Base-by-base conservation (phyloP, 805 yeast species). In the Lipomyces sp. region DNA sequence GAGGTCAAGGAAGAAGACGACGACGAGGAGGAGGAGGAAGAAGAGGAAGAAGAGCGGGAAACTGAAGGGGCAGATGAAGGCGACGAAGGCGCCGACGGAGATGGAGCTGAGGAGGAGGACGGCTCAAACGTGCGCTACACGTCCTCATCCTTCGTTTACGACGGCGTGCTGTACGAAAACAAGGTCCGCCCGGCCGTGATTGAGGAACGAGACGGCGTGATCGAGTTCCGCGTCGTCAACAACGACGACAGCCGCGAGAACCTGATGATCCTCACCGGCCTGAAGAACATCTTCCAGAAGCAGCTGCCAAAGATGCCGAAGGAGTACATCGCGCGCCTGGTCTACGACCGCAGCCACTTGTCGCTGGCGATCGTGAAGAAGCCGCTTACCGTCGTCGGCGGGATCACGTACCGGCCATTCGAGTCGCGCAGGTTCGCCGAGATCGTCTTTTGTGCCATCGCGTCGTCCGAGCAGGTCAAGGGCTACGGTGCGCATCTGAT, bases 221-320 rank as follows among this genome's bases (percentile, higher is more conserved):
- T 93, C 53, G 96, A 91, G 67, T 91, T 93, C 64, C 75, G 98
- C 49, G 99, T 93, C 29, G 99, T 93, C 24, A 93, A 93, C 68
- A 91, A 93, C 70, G 98, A 93, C 67, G 87, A 89, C 64, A 76
- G 89, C 2, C 77, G 77, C 54, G 98, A 93, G 62, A 87, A 80
- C 67, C 73, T 93, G 74, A 87, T 93, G 75, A 91, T 93, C 43
- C 73, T 93, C 56, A 93, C 98, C 0, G 99, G 99, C 1, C 70
- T 93, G 56, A 93, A 93, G 69, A 93, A 91, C 66, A 91, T 93
- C 58, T 93, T 93, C 68, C 98, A 93, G 67, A 90, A 90, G 63
- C 99, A 93, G 70, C 76, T 93, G 57, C 99, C 99, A 1, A 91
- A 93, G 69, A 93, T 93, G 99, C 99, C 99, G 19, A 79, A 93